Evolutionary conservation across 1,139 yeast genomes (phyloP).

Genomic region (Geotrichum histeridarum): DNA sequence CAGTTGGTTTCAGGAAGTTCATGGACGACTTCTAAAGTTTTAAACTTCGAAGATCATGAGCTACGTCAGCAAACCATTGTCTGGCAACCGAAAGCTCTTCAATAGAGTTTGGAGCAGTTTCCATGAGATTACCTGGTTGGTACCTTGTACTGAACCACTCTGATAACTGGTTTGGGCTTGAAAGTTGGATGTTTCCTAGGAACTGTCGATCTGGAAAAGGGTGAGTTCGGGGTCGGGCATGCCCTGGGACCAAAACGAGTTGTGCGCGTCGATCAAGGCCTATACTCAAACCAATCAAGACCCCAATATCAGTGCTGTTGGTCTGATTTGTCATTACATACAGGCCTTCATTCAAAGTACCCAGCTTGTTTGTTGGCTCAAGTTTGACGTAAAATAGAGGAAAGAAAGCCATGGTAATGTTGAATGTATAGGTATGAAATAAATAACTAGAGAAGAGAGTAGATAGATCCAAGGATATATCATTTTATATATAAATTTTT

Average conservation of each 20-base stretch:
- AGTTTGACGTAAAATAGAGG: slow-evolving; percentile 19
- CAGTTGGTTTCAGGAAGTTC: neutral
- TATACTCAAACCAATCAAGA: slow-evolving; percentile 18
- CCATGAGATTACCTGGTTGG: slow-evolving; percentile 16
- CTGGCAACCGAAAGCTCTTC: slow-evolving; percentile 19
- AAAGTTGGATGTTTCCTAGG: slow-evolving; percentile 17
- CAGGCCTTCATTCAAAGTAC: slow-evolving; percentile 18
- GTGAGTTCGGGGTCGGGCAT: slow-evolving; percentile 16
- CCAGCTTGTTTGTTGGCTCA: slow-evolving; percentile 17
- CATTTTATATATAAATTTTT: neutral
- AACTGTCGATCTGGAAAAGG: slow-evolving; percentile 16
- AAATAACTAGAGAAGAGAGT: neutral
- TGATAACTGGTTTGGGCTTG: slow-evolving; percentile 17
- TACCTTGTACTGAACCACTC: slow-evolving; percentile 19
- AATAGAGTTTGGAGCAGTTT: slow-evolving; percentile 18
- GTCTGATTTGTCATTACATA: slow-evolving; percentile 20
- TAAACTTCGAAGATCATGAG: slow-evolving; percentile 18
- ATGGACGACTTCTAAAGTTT: neutral
- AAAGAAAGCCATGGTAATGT: slow-evolving; percentile 16
- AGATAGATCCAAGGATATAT: neutral
- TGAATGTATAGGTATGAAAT: neutral
- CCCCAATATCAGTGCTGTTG: slow-evolving; percentile 16
- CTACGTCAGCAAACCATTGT: slow-evolving; percentile 20
- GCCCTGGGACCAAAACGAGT: slow-evolving; percentile 18
- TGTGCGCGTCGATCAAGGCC: slow-evolving; percentile 18